Evolutionary conservation across 495 filamentous ascomycete genomes (phyloP).

Genomic region (Talaromyces stipitatus): DNA sequence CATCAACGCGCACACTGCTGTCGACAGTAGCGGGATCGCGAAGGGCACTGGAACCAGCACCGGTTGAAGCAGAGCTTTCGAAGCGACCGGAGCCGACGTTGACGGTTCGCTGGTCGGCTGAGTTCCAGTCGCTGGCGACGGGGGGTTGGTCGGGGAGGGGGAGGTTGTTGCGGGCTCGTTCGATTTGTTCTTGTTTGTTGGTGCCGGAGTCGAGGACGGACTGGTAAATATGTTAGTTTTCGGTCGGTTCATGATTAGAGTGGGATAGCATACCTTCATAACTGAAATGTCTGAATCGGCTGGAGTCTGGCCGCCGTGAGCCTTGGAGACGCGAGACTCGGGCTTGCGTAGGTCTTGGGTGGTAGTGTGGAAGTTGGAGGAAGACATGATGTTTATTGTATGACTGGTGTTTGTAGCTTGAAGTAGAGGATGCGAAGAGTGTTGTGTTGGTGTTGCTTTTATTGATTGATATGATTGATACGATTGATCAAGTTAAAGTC

Average conservation of each 20-base stretch:
- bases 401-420: neutral
- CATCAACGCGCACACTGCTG: constrained; percentile 47
- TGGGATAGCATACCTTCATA: constrained; percentile 27
- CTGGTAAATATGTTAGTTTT: constrained; percentile 17
- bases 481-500: neutral
- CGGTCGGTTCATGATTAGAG: neutral
- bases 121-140: constrained; percentile 66
- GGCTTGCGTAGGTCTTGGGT: constrained; percentile 43
- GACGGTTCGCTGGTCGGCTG: constrained; percentile 56
- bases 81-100: constrained; percentile 58
- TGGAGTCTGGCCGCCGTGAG: constrained; percentile 33
- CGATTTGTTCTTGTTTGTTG: constrained; percentile 56
- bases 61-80: constrained; percentile 45
- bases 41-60: constrained; percentile 46
- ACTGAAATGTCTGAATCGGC: constrained; percentile 39
- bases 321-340: constrained; percentile 36
- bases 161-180: constrained; percentile 58
- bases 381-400: neutral
- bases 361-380: constrained; percentile 37
- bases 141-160: constrained; percentile 75
- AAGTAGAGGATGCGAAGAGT: neutral
- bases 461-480: neutral
- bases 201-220: constrained; percentile 40
- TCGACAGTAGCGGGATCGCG: constrained; percentile 55
- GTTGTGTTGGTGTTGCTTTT: no score